Base-by-base conservation (phyloP, 176 grass and related monocot species). In the Dactylis glomerata region DNA sequence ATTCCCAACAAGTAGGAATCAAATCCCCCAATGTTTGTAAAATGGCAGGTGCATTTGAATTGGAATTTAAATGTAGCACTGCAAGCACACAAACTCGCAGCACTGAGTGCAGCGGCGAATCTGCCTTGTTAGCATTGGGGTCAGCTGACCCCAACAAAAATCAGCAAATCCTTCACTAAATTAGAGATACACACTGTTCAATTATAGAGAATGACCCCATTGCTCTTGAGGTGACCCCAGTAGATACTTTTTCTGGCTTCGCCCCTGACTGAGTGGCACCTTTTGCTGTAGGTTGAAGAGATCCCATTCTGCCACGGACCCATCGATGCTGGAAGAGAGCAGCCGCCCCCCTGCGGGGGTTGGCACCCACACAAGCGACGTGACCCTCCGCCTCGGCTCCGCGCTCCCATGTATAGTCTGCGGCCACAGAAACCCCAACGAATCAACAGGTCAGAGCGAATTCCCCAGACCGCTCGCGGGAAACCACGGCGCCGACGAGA, bases 261-360 rank as follows among this genome's bases (percentile, higher is more conserved):
- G n/a, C n/a, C n/a, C n/a, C n/a, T n/a, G n/a, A n/a, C n/a, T n/a
- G n/a, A n/a, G 23, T 69, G 30, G 11, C 61, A 99, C 97, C 89
- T 96, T 94, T 49, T 99, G 86, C 22, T 72, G 81, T 12, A 96
- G 75, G 55, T 87, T 76, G 82, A 90, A 92, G 40, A 99, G 82
- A 87, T 99, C 93, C 97, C 97, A 99, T 69, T 99, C 97, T 12
- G 83, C 55, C 54, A 99, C 93, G 11, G 92, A 92, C 46, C 97
- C 93, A 41, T 96, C 92, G 2, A 99, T 78, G 81, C 93, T 94
- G 55, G 91, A 99, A 28, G 97, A 99, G 22, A 99, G 83, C 91
- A 99, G 89, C 32, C 97, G 91, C 6, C 86, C 93, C 11, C 59
- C 27, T 19, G 70, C 42, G 20, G 76, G 81, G 32, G 51, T 66